Evolutionary conservation across 106 monocot genomes (phyloP).

Genomic region (Acorus calamus): DNA sequence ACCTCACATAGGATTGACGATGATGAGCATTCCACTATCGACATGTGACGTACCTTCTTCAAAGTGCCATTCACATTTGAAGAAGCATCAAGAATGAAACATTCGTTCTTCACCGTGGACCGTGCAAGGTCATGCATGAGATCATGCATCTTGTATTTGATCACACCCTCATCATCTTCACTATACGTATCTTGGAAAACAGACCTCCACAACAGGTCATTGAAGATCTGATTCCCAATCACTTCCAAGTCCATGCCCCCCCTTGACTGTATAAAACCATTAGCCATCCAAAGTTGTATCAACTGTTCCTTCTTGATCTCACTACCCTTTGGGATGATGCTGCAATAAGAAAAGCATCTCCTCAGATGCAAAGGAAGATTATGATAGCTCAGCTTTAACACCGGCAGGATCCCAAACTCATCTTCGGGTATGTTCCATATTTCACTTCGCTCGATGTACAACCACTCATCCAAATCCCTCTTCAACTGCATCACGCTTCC

Average conservation of each 20-base stretch:
- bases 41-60: neutral
- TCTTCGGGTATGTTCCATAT: constrained; percentile 7
- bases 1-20: neutral
- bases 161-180: neutral
- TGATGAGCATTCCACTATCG: neutral
- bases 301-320: constrained; percentile 3
- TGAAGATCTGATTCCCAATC: constrained; percentile 6
- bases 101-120: neutral
- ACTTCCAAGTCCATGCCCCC: neutral
- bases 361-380: neutral
- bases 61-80: neutral
- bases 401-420: constrained; percentile 1
- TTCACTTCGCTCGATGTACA: constrained; percentile 9
- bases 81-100: neutral
- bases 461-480: constrained; percentile 8
- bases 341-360: constrained; percentile 23
- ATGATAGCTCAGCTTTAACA: constrained; percentile 20
- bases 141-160: neutral
- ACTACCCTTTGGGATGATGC: constrained; percentile 15
- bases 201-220: constrained; percentile 17
- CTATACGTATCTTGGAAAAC: constrained; percentile 5
- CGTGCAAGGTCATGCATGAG: neutral
- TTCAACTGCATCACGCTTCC: constrained; percentile 13
- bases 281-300: constrained; percentile 17
- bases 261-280: constrained; percentile 5